Conservation (phyloP, 768 basidiomycete genomes). For the Gautieria morchelliformis region DNA sequence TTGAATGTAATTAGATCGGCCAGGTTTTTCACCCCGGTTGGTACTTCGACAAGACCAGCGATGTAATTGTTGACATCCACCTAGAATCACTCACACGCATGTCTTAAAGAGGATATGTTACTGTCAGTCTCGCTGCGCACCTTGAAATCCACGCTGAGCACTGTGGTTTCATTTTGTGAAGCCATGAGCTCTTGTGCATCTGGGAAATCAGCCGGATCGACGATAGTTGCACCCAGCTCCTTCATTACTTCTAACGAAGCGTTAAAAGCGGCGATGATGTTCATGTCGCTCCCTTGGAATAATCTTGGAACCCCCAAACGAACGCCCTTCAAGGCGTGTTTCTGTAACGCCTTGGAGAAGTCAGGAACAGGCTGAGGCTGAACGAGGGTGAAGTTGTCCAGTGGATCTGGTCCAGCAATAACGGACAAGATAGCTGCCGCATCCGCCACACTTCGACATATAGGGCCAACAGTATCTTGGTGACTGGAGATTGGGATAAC, state of each 20-base stretch:
- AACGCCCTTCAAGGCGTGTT: conserved; percentile 12
- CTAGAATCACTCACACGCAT: too few relatives aligned
- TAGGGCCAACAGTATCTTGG: too few relatives aligned
- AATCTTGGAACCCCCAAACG: too few relatives aligned
- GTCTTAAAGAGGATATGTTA: neutral
- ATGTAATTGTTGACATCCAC: too few relatives aligned
- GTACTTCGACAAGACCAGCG: too few relatives aligned
- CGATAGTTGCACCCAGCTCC: conserved; percentile 29
- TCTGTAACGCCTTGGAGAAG: conserved; percentile 13
- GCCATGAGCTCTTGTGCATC: conserved; percentile 23
- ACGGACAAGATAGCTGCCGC: too few relatives aligned
- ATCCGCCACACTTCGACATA: too few relatives aligned
- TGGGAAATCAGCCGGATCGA: too few relatives aligned
- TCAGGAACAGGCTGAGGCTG: conserved; percentile 28
- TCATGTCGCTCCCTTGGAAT: conserved; percentile 21
- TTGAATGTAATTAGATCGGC: conserved; percentile 15
- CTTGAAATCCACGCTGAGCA: conserved; percentile 14
- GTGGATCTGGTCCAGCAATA: too few relatives aligned
- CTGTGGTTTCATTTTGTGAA: conserved; percentile 15
- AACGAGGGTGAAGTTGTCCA: conserved; percentile 30
- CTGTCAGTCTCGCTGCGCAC: neutral
- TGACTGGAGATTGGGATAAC: conserved; percentile 36
- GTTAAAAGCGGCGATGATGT: conserved; percentile 29
- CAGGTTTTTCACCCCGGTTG: too few relatives aligned
- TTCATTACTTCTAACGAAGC: too few relatives aligned